phyloP scores from a whole-genome alignment of 306 rosid genomes.

The Cucumis cinereus region DNA sequence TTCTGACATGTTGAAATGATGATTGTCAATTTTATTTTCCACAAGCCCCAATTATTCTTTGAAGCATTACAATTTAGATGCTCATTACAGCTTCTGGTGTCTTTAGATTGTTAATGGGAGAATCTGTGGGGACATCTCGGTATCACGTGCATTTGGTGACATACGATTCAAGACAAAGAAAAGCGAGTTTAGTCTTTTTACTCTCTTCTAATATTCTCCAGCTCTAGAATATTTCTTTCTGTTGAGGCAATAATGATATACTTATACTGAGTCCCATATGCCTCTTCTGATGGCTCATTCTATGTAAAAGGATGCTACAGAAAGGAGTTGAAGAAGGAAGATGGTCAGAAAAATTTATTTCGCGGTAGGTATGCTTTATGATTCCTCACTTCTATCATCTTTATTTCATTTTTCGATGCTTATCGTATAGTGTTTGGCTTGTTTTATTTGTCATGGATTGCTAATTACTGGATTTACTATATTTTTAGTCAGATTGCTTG shows the following conservation, averaged over 20 bases:
- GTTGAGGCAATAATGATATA: not conserved
- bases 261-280: not conserved
- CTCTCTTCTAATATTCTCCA: slow-evolving; percentile 14
- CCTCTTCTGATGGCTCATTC: slow-evolving; percentile 25
- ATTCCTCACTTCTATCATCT: slow-evolving; percentile 8
- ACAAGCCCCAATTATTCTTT: not conserved
- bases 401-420: not conserved
- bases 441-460: not conserved
- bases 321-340: slow-evolving; percentile 76
- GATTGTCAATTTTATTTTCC: not conserved
- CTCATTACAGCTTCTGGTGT: slow-evolving; percentile 17
- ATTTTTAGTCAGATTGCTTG: not conserved
- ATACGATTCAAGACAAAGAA: slow-evolving; percentile 85
- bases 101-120: slow-evolving; percentile 73
- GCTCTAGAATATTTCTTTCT: not conserved
- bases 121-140: slow-evolving; percentile 94
- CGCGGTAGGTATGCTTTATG: slow-evolving; percentile 57
- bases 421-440: not conserved
- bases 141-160: slow-evolving; percentile 98
- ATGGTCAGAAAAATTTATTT: slow-evolving; percentile 85
- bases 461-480: not conserved
- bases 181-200: slow-evolving; percentile 48
- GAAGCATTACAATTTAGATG: not conserved
- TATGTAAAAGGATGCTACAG: slow-evolving; percentile 61
- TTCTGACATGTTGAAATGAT: not conserved